Evolutionary conservation across 768 basidiomycete genomes (phyloP).

Genomic region (Termitomyces sp.): DNA sequence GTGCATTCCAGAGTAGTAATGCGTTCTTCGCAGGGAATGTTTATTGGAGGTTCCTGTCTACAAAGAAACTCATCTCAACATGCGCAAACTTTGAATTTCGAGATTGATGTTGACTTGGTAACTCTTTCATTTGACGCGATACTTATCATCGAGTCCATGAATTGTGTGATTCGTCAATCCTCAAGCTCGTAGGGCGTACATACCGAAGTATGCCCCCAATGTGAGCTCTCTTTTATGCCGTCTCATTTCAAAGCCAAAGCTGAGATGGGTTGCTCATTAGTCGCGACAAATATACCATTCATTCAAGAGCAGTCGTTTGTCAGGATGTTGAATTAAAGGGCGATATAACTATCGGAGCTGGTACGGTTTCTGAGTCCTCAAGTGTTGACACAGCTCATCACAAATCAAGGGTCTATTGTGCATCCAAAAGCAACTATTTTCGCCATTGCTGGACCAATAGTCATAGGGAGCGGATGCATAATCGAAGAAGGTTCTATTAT

Average conservation of each 20-base stretch:
- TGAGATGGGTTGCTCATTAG: slow-evolving; percentile 31
- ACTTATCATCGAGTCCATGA: not conserved
- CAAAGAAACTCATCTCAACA: not conserved
- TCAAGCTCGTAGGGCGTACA: not conserved
- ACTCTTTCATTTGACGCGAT: not conserved
- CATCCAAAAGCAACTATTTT: slow-evolving; percentile 95
- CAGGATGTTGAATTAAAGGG: slow-evolving; percentile 95
- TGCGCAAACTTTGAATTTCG: not conserved
- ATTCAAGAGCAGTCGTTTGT: slow-evolving; percentile 87
- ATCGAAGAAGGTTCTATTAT: slow-evolving; percentile 91
- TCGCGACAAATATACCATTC: slow-evolving; percentile 86
- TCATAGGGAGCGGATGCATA: slow-evolving; percentile 85
- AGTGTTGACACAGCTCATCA: not conserved
- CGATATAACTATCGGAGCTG: slow-evolving; percentile 88
- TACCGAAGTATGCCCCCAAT: slow-evolving; percentile 16
- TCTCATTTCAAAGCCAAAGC: not conserved
- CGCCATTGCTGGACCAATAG: slow-evolving; percentile 85
- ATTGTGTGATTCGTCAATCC: not conserved
- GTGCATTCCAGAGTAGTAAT: not conserved
- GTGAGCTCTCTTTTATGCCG: not conserved
- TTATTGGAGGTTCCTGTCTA: not conserved
- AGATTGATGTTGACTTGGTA: not conserved
- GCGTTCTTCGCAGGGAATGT: not conserved
- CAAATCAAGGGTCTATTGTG: slow-evolving; percentile 66
- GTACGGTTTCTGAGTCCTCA: slow-evolving; percentile 26